A percentile compares a stretch with the other conserved stretches of the same genome.
phyloP scores from a whole-genome alignment of 1,284 basidiomycete genomes.

The Irpex sp. region DNA sequence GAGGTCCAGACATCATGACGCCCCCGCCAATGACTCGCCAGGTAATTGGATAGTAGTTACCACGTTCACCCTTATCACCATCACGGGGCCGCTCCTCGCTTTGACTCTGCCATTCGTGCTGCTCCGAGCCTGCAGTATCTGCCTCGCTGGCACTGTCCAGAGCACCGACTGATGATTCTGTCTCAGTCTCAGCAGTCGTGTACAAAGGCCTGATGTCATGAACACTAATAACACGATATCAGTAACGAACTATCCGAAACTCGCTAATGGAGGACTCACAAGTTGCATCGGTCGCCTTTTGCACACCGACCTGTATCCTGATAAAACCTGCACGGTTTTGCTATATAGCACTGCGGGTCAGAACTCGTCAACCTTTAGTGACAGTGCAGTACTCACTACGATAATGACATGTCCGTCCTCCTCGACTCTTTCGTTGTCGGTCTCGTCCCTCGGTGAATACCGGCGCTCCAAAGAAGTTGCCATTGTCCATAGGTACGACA shows the following conservation, averaged over 20 bases:
- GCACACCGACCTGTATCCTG: conserved; percentile 45
- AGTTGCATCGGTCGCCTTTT: conserved; percentile 62
- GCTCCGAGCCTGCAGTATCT: conserved; percentile 8
- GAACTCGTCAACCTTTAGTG: neutral
- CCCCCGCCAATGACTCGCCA: conserved; percentile 49
- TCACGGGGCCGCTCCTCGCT: conserved; percentile 23
- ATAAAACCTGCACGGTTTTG: conserved; percentile 66
- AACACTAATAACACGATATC: neutral
- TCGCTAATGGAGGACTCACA: conserved; percentile 41
- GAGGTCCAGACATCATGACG: conserved; percentile 43
- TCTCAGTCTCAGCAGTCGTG: neutral
- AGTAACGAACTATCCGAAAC: neutral
- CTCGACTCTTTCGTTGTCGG: neutral
- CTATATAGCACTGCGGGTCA: conserved; percentile 29
- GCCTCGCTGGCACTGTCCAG: conserved; percentile 5
- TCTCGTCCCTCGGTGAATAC: neutral
- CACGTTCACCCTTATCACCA: conserved; percentile 30
- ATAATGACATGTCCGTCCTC: conserved; percentile 12
- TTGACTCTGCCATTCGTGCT: conserved; percentile 19
- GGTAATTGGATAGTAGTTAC: conserved; percentile 43
- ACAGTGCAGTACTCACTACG: conserved; percentile 30
- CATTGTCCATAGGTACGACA: neutral
- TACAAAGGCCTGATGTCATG: neutral
- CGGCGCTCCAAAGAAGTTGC: neutral
- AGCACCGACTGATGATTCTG: neutral